These are phyloP conservation scores for Perilla frutescens DNA, from an alignment of 257 asterid genomes.

Conservation along the genomic window DNA sequence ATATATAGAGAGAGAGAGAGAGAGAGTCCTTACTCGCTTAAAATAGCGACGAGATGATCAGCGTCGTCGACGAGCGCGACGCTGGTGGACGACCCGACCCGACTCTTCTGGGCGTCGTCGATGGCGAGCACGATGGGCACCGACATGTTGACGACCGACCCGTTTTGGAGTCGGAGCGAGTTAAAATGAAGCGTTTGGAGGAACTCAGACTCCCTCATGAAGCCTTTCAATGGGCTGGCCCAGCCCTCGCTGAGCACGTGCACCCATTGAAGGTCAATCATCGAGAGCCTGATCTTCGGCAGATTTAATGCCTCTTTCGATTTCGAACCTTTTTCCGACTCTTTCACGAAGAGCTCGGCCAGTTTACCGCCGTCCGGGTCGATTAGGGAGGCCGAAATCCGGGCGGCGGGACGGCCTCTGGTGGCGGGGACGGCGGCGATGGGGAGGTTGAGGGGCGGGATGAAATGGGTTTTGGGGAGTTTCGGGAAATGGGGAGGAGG, in stretches of 20 bases:
- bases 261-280: constrained; percentile 89
- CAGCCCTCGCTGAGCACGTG: constrained; percentile 98
- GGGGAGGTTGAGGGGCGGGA: constrained; percentile 36
- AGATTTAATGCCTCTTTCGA: constrained; percentile 49
- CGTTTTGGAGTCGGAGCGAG: constrained; percentile 73
- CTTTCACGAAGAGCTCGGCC: constrained; percentile 64
- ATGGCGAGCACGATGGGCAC: constrained; percentile 91
- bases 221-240: constrained; percentile 97
- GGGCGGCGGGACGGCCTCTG: constrained; percentile 42
- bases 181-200: constrained; percentile 98
- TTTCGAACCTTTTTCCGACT: constrained; percentile 58
- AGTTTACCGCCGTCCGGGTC: constrained; percentile 91
- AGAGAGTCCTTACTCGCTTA: constrained; percentile 67
- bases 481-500: constrained; percentile 37
- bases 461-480: constrained; percentile 48
- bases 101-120: constrained; percentile 68
- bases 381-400: constrained; percentile 62
- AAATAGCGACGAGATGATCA: constrained; percentile 59
- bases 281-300: constrained; percentile 72
- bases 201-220: constrained; percentile 96
- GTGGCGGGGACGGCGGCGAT: constrained; percentile 2
- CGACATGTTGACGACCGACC: constrained; percentile 90
- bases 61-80: constrained; percentile 74
- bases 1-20: neutral
- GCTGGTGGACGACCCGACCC: constrained; percentile 58